Conservation (phyloP, 495 filamentous ascomycete genomes). For the Neurospora pannonica region DNA sequence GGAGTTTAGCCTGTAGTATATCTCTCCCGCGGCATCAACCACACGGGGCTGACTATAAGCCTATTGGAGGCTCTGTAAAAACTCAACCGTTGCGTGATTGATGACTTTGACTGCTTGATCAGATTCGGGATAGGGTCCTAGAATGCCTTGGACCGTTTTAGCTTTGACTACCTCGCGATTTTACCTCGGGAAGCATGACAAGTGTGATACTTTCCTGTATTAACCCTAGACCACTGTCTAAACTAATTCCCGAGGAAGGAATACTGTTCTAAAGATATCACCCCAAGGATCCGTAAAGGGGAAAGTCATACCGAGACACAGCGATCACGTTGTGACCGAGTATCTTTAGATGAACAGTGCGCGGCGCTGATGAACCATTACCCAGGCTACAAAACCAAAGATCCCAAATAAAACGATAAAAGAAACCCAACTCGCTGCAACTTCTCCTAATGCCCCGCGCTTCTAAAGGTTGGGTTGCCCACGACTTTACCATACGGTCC, state of each 20-base stretch:
- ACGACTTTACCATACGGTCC: background rate
- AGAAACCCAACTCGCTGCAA: background rate
- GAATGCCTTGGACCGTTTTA: background rate
- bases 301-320: background rate
- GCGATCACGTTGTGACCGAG: background rate
- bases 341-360: background rate
- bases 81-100: background rate
- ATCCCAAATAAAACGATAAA: background rate
- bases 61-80: background rate
- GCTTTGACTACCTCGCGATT: background rate
- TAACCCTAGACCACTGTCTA: background rate
- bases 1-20: constrained; percentile 10
- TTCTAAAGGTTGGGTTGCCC: background rate
- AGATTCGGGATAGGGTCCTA: background rate
- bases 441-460: background rate
- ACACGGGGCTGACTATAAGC: background rate
- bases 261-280: background rate
- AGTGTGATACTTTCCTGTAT: background rate
- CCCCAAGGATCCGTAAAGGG: background rate
- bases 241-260: background rate
- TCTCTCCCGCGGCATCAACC: background rate
- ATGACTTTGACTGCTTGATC: background rate
- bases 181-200: background rate
- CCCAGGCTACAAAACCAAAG: background rate
- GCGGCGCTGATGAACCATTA: background rate